Evolutionary conservation across 129 eudicot species (phyloP).

Genomic region (Logfia minima): DNA sequence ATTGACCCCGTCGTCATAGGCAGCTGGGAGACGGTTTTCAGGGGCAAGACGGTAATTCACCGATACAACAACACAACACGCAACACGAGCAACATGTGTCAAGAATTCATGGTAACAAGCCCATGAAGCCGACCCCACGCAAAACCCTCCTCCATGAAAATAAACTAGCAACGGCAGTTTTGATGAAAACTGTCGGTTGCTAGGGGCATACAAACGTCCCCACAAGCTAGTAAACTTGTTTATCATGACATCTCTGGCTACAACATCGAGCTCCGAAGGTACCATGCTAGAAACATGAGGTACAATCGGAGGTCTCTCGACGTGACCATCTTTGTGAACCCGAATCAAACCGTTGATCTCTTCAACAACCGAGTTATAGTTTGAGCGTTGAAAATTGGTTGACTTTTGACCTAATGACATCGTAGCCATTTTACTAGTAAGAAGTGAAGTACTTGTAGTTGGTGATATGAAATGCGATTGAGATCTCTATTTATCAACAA

Average conservation of each 20-base stretch:
- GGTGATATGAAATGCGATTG: slow-evolving; percentile 27
- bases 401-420: slow-evolving; percentile 32
- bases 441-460: slow-evolving; percentile 13
- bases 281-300: slow-evolving; percentile 42
- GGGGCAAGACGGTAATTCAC: slow-evolving; percentile 61
- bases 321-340: slow-evolving; percentile 50
- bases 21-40: slow-evolving; percentile 59
- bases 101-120: slow-evolving; percentile 58
- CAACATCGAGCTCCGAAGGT: slow-evolving; percentile 37
- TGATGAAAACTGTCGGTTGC: slow-evolving; percentile 4
- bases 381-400: slow-evolving; percentile 9
- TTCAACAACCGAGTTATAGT: slow-evolving; percentile 38
- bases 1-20: slow-evolving; percentile 53
- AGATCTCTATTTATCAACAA: slow-evolving; percentile 20
- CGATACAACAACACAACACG: slow-evolving; percentile 48
- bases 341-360: slow-evolving; percentile 56
- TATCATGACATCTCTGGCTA: slow-evolving; percentile 41
- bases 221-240: slow-evolving; percentile 42
- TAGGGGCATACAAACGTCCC: slow-evolving; percentile 56
- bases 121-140: slow-evolving; percentile 74
- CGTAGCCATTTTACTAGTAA: slow-evolving; percentile 27
- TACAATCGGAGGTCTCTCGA: slow-evolving; percentile 49
- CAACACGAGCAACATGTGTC: slow-evolving; percentile 39
- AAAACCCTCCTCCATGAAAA: slow-evolving; percentile 73
- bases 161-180: slow-evolving; percentile 51